phyloP scores from a whole-genome alignment of 2,329 filamentous ascomycete species.

The Epicoccum sorghinum region DNA sequence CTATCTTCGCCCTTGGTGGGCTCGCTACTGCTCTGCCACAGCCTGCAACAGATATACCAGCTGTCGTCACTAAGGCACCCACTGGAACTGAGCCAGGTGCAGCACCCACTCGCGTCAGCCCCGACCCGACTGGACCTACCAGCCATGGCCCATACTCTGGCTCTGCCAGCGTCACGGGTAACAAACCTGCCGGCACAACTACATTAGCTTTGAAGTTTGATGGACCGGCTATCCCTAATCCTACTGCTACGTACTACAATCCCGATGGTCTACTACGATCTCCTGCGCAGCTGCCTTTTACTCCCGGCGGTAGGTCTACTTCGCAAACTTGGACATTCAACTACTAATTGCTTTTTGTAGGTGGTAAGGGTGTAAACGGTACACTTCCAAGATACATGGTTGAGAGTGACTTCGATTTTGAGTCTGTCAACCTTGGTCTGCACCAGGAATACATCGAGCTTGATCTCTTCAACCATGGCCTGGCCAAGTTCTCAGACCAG shows the following conservation, averaged over 20 bases:
- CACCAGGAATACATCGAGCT: slow-evolving; percentile 88
- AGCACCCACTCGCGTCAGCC: slow-evolving; percentile 54
- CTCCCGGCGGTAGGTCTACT: slow-evolving; percentile 21
- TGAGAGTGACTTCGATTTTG: slow-evolving; percentile 81
- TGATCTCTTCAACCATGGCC: slow-evolving; percentile 79
- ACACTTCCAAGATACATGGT: slow-evolving; percentile 76
- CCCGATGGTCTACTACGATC: slow-evolving; percentile 71
- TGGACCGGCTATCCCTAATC: slow-evolving; percentile 61
- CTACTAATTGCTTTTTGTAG: slow-evolving; percentile 41
- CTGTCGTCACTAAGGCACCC: slow-evolving; percentile 29
- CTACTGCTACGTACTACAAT: slow-evolving; percentile 71
- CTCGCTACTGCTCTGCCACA: slow-evolving; percentile 30
- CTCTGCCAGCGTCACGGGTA: slow-evolving; percentile 70
- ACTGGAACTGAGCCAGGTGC: slow-evolving; percentile 31
- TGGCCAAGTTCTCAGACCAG: slow-evolving; percentile 69
- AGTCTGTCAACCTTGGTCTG: slow-evolving; percentile 74
- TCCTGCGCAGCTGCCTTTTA: slow-evolving; percentile 72
- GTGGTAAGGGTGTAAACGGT: slow-evolving; percentile 78
- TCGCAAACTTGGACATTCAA: too few relatives aligned
- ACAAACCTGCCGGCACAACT: slow-evolving; percentile 52
- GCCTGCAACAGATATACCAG: slow-evolving; percentile 13
- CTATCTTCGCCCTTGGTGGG: slow-evolving; percentile 5
- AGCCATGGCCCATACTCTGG: slow-evolving; percentile 73
- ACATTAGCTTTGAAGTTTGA: slow-evolving; percentile 63
- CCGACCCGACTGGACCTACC: slow-evolving; percentile 62